Evolutionary conservation across 2,329 filamentous ascomycete species (phyloP), one percentile per base, ranked within the genome.

Genomic region (Dactylellina leptospora): DNA sequence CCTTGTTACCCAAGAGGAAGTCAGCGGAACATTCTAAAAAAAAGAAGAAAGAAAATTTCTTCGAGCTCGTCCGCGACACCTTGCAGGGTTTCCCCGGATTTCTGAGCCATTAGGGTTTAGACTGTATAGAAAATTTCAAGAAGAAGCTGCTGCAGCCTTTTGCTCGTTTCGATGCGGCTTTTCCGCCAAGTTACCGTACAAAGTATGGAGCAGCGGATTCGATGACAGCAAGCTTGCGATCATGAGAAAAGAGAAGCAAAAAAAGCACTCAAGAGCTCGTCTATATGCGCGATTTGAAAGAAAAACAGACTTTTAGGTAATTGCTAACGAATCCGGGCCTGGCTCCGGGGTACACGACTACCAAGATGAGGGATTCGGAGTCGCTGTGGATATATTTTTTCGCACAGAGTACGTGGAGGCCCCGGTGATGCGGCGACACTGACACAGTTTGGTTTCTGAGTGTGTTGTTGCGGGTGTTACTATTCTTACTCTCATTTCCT

Each of bases 71-170:
- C 47, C 28, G 51, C 16, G 33, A 59, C n/a, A n/a, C 22, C 44
- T 18, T 51, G 58, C 58, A 71, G 42, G 58, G 47, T 71, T n/a
- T 71, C 66, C 66, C 66, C 66, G 51, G 66, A 71, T 71, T 71
- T 69, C 63, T 36, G 36, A 40, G 53, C 58, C 20, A 42, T 61
- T 61, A 27, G 42, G 44, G 64, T 33, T 56, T 71, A 70, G 64
- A 33, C 48, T 51, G 48, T 4, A 18, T n/a, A 53, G 33, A 62
- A 38, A 55, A 55, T 62, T 56, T 47, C 22, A 4, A 45, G 18
- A 2, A 18, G 20, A 33, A 13, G 30, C 30, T 13, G n/a, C n/a
- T n/a, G n/a, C n/a, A n/a, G n/a, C n/a, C n/a, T n/a, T n/a, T n/a
- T n/a, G 8, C 2, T 40, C 8, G 5, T 16, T 44, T 45, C 51